Conservation (phyloP, 129 eudicot species). For the Tagetes patula region DNA sequence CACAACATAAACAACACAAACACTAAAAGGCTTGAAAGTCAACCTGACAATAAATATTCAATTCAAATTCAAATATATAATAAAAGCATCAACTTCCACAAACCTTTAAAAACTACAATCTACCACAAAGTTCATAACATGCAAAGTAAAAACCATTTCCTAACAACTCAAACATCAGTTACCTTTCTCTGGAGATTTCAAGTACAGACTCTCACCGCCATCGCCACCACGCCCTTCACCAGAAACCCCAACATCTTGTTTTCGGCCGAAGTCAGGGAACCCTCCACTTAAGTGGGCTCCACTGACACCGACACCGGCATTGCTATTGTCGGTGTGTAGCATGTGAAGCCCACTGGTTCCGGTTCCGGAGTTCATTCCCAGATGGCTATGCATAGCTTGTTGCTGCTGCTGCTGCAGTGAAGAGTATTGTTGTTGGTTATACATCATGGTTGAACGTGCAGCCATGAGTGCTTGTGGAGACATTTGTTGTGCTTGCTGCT, state of each 20-base stretch:
- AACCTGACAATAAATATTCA: slow-evolving; percentile 8
- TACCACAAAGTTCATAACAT: slow-evolving; percentile 9
- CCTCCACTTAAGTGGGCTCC: slow-evolving; percentile 39
- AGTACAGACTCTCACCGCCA: slow-evolving; percentile 56
- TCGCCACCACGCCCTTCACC: slow-evolving; percentile 37
- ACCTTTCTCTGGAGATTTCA: slow-evolving; percentile 54
- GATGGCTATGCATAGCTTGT: slow-evolving; percentile 59
- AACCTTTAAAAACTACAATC: slow-evolving; percentile 1
- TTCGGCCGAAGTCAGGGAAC: slow-evolving; percentile 52
- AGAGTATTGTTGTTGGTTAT: slow-evolving; percentile 62
- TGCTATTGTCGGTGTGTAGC: slow-evolving; percentile 55
- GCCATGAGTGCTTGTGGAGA: slow-evolving; percentile 74
- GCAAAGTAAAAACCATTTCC: background rate
- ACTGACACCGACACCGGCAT: slow-evolving; percentile 19
- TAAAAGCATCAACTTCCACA: slow-evolving; percentile 14
- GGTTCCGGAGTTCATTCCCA: slow-evolving; percentile 59
- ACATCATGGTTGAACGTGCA: slow-evolving; percentile 67
- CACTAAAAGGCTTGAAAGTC: background rate
- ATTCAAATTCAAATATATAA: background rate
- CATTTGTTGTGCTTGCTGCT: slow-evolving; percentile 75
- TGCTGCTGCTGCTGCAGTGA: slow-evolving; percentile 67
- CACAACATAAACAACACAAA: background rate
- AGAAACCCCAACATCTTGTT: slow-evolving; percentile 38
- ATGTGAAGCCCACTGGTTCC: slow-evolving; percentile 52
- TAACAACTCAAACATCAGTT: slow-evolving; percentile 26